Evolutionary conservation across 331 rosid genomes (phyloP).

Genomic region (Malus hybrid): DNA sequence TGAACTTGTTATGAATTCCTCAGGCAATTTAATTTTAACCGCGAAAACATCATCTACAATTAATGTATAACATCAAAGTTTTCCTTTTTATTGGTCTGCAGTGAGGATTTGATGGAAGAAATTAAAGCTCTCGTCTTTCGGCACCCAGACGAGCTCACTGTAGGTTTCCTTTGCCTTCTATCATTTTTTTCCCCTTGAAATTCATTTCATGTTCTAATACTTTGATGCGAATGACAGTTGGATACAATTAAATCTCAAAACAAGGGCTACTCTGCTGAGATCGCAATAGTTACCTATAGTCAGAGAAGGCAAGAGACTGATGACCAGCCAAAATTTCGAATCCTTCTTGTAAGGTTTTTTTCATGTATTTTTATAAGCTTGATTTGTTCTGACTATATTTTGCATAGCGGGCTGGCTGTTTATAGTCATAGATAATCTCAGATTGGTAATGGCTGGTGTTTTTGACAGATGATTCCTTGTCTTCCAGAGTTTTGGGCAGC

Average conservation of each 20-base stretch:
- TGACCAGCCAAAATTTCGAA: slow-evolving; percentile 65
- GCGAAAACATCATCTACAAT: background rate
- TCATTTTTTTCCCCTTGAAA: background rate
- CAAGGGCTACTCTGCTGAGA: slow-evolving; percentile 70
- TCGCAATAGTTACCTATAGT: slow-evolving; percentile 68
- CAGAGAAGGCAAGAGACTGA: slow-evolving; percentile 38
- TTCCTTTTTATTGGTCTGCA: slow-evolving; percentile 31
- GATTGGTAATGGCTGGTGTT: slow-evolving; percentile 83
- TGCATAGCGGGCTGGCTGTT: background rate
- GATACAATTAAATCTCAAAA: slow-evolving; percentile 59
- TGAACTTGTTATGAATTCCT: background rate
- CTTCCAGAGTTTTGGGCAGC: slow-evolving; percentile 99
- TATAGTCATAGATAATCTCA: slow-evolving; percentile 46
- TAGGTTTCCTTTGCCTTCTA: slow-evolving; percentile 26
- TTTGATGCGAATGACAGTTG: slow-evolving; percentile 33
- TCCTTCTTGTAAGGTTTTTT: slow-evolving; percentile 83
- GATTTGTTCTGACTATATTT: background rate
- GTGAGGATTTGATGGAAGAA: slow-evolving; percentile 71
- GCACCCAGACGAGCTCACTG: slow-evolving; percentile 68
- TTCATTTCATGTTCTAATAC: slow-evolving; percentile 1
- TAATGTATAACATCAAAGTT: background rate
- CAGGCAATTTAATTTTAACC: background rate
- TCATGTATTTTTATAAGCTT: background rate
- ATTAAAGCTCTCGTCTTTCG: slow-evolving; percentile 73
- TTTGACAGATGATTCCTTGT: slow-evolving; percentile 99